phyloP scores from a whole-genome alignment of 176 grass and related monocot genomes.

The Avena sativa region DNA sequence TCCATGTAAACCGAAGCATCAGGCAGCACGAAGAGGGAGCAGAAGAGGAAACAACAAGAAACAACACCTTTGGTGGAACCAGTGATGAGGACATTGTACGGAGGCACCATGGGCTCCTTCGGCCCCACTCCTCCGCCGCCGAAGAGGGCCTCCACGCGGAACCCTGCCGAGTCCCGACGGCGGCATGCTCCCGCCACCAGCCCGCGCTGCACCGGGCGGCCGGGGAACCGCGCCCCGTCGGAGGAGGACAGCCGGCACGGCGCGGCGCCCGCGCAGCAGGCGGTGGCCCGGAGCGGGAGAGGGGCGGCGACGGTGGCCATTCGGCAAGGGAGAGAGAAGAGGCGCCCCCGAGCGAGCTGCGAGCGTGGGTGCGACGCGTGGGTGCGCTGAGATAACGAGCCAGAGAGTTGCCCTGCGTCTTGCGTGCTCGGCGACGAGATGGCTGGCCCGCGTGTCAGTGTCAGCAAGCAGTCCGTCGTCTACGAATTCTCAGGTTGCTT shows the following conservation, averaged over 20 bases:
- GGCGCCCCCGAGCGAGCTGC: too few species aligned
- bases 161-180: not conserved
- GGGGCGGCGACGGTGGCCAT: slow-evolving; percentile 41
- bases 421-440: not conserved
- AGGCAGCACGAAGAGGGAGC: not conserved
- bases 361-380: not conserved
- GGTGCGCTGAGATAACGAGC: slow-evolving; percentile 43
- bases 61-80: slow-evolving; percentile 85
- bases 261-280: not conserved
- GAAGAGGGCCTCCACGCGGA: slow-evolving; percentile 38
- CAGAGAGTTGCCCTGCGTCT: too few species aligned
- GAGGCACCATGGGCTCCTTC: slow-evolving; percentile 71
- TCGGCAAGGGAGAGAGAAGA: not conserved
- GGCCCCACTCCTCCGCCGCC: slow-evolving; percentile 20
- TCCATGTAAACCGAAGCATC: not conserved
- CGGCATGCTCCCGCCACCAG: not conserved
- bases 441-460: slow-evolving; percentile 17
- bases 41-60: not conserved
- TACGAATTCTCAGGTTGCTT: not conserved
- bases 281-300: slow-evolving; percentile 8
- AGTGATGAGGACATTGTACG: slow-evolving; percentile 92
- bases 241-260: not conserved
- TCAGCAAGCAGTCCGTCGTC: not conserved
- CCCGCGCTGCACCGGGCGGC: not conserved
- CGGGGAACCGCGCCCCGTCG: not conserved